Evolutionary conservation across 1,284 basidiomycete species (phyloP), one percentile per base, ranked within the genome.

Genomic region (Filobasidium uniguttulatum): DNA sequence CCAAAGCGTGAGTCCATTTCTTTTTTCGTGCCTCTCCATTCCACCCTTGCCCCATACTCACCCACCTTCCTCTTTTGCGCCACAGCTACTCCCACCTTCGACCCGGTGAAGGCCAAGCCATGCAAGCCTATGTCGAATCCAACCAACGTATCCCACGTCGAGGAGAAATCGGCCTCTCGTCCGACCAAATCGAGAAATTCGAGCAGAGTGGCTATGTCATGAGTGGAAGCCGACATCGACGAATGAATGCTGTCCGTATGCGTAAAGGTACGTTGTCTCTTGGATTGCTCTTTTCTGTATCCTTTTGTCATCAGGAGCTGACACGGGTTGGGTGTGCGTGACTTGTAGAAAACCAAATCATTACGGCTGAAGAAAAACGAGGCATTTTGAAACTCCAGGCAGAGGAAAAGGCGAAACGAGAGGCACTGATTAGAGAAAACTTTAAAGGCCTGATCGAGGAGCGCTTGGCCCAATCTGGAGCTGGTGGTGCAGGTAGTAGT

Each of bases 221-320:
- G 94, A 89, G 85, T 61, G 93, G 93, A 37, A 85, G 81, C 62
- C 74, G 93, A 50, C 91, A 98, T 67, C 75, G 81, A 56, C 77
- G 85, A 63, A 96, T 96, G 91, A 96, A 93, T 60, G 94, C 91
- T 0, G 93, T 98, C 33, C 83, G 94, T 55, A 85, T 96, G 79
- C 75, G 93, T 61, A 68, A 46, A 47, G 50, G 50, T 52, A n/a
- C 31, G 53, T 33, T 6, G 9, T 12, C 14, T 34, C 4, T 15
- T n/a, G 44, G 22, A 26, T 35, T 9, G 5, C 23, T 20, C 14
- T 30, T 19, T 19, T 7, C 3, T 12, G 5, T 33, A 7, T 33
- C 3, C 20, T 5, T 46, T 19, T 33, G 9, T 36, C n/a, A 29
- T 20, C 8, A 7, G 5, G 20, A 19, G 3, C n/a, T 14, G 48